A percentile compares a stretch with the other conserved stretches of the same genome.
Evolutionary conservation across 805 yeast species (phyloP).

Genomic region (Barnettozyma sucrosica): DNA sequence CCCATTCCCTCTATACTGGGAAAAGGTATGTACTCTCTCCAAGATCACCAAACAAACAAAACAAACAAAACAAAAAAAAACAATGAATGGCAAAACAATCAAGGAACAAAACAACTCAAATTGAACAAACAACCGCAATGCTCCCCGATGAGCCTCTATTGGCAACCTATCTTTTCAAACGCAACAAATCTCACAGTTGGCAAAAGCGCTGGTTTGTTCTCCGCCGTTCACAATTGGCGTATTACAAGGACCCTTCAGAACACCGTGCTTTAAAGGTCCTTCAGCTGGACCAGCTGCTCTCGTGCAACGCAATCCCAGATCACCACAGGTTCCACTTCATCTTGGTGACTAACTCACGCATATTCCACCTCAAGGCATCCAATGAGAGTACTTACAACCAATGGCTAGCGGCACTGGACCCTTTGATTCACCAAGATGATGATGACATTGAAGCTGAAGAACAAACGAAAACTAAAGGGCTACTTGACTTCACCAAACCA

Average conservation of each 20-base stretch:
- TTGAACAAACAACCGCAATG: not conserved
- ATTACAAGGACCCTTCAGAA: conserved; percentile 35
- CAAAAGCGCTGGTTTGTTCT: conserved; percentile 36
- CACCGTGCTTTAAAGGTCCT: conserved; percentile 33
- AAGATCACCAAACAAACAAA: not conserved
- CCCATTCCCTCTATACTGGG: too few species aligned
- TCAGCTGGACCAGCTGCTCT: conserved; percentile 15
- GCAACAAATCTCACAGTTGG: conserved; percentile 33
- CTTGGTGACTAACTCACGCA: conserved; percentile 17
- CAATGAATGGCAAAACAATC: not conserved
- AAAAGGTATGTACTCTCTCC: too few species aligned
- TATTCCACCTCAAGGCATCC: conserved; percentile 20
- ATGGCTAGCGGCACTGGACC: conserved; percentile 17
- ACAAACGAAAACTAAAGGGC: not conserved
- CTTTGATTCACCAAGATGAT: conserved; percentile 15
- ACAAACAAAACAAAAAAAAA: not conserved
- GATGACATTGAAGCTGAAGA: not conserved
- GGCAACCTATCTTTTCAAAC: conserved; percentile 29
- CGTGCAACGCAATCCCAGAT: conserved; percentile 20
- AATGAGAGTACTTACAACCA: conserved; percentile 15
- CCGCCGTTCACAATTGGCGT: conserved; percentile 33
- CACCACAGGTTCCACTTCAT: conserved; percentile 19
- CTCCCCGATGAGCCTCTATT: conserved; percentile 18
- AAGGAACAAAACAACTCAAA: not conserved
- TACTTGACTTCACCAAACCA: conserved; percentile 6